Conservation (phyloP, 2,329 filamentous ascomycete species). For the Aspergillus sp. region DNA sequence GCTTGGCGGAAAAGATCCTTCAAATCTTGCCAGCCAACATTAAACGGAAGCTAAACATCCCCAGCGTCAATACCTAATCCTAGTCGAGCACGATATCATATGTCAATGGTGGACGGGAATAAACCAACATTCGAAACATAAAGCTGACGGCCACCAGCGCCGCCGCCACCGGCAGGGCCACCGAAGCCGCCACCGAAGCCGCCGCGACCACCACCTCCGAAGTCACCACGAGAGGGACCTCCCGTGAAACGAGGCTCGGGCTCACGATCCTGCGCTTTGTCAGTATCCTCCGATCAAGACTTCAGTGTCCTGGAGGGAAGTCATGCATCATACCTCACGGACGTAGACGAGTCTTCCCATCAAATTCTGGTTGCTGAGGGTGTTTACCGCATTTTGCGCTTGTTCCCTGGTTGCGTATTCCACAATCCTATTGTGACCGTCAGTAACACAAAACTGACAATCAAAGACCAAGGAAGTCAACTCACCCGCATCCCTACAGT, state of each 20-base stretch:
- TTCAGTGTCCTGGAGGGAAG: neutral
- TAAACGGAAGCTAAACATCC: slow-evolving; percentile 79
- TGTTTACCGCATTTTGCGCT: slow-evolving; percentile 95
- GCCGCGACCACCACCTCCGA: slow-evolving; percentile 55
- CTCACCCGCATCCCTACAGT: slow-evolving; percentile 99
- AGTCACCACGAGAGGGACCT: slow-evolving; percentile 67
- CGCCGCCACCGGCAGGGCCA: slow-evolving; percentile 39
- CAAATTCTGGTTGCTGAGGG: slow-evolving; percentile 97
- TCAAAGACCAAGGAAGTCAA: slow-evolving; percentile 26
- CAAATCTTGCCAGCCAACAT: slow-evolving; percentile 96
- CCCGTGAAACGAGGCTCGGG: slow-evolving; percentile 94
- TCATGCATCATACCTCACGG: slow-evolving; percentile 70
- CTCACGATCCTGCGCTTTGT: slow-evolving; percentile 77
- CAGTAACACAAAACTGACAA: neutral
- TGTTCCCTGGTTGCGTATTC: slow-evolving; percentile 99
- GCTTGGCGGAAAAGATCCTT: slow-evolving; percentile 99
- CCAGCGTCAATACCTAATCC: slow-evolving; percentile 40
- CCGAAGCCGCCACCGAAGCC: slow-evolving; percentile 56
- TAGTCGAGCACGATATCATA: slow-evolving; percentile 16
- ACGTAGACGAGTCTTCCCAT: slow-evolving; percentile 99
- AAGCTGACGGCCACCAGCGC: slow-evolving; percentile 78
- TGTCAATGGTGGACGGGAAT: slow-evolving; percentile 29
- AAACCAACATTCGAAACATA: slow-evolving; percentile 96
- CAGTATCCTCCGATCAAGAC: slow-evolving; percentile 10
- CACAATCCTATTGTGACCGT: slow-evolving; percentile 74